Conservation (phyloP, 345 rosid genomes). For the Citrus mangshanensis region DNA sequence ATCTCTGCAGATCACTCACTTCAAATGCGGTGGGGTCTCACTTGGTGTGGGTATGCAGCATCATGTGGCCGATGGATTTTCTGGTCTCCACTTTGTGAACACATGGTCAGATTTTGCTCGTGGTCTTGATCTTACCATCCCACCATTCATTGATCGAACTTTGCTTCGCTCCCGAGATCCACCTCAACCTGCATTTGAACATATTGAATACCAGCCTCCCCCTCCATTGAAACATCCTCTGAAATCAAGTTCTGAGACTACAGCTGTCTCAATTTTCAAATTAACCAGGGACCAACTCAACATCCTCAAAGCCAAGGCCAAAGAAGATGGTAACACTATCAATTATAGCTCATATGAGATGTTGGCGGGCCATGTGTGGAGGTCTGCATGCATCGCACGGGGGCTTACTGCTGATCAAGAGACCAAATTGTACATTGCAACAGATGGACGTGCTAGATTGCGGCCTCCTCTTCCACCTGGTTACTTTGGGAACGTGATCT, state of each 20-base stretch:
- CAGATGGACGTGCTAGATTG: conserved; percentile 84
- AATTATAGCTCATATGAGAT: conserved; percentile 84
- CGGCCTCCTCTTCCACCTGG: conserved; percentile 76
- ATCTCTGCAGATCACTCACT: conserved; percentile 59
- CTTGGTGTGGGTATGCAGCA: conserved; percentile 99
- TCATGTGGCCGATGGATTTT: conserved; percentile 90
- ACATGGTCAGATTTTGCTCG: conserved; percentile 96
- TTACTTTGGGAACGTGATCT: conserved; percentile 90
- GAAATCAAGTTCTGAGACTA: conserved; percentile 38
- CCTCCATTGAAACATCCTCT: conserved; percentile 56
- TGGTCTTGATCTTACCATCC: conserved; percentile 63
- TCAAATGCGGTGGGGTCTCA: conserved; percentile 95
- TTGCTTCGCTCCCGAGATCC: conserved; percentile 87
- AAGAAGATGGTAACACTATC: conserved; percentile 65
- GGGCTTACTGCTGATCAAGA: conserved; percentile 64
- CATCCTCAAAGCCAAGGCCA: conserved; percentile 75
- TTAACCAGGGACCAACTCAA: conserved; percentile 59
- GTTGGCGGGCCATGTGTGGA: conserved; percentile 96
- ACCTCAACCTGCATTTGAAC: conserved; percentile 67
- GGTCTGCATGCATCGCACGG: conserved; percentile 67
- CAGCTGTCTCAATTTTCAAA: conserved; percentile 66
- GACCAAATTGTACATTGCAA: conserved; percentile 77
- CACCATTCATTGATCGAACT: conserved; percentile 84
- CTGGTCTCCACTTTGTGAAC: conserved; percentile 92
- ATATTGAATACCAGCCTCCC: conserved; percentile 83